phyloP scores from a whole-genome alignment of 1,139 yeast genomes.

The Lodderomyces pseudojiufengensis region DNA sequence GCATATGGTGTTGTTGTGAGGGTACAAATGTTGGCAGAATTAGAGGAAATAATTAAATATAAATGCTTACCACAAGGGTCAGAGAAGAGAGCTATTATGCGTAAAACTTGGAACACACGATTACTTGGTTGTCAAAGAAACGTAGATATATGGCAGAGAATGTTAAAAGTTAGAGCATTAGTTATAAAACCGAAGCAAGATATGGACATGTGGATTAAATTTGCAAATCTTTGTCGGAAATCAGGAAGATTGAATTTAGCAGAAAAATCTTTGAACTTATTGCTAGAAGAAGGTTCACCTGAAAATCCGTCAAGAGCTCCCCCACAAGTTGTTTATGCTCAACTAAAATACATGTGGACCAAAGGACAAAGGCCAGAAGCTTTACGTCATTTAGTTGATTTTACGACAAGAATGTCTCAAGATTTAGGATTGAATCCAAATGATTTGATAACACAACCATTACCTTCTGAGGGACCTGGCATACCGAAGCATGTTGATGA shows the following conservation, averaged over 20 bases:
- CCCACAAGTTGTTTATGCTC: conserved; percentile 96
- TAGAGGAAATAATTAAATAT: conserved; percentile 90
- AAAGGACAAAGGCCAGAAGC: conserved; percentile 89
- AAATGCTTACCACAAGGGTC: conserved; percentile 81
- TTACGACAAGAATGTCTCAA: conserved; percentile 86
- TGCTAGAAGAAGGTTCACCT: conserved; percentile 60
- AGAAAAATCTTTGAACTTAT: conserved; percentile 79
- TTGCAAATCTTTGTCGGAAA: conserved; percentile 92
- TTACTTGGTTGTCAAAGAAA: conserved; percentile 91
- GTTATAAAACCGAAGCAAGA: conserved; percentile 95
- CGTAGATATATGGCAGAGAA: conserved; percentile 97
- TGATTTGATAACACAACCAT: conserved; percentile 83
- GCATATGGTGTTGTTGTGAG: conserved; percentile 96
- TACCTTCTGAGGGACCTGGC: conserved; percentile 73
- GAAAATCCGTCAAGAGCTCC: conserved; percentile 76
- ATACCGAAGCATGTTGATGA: conserved; percentile 75
- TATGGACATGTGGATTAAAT: conserved; percentile 97
- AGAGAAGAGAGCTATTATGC: conserved; percentile 70
- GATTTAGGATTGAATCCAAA: conserved; percentile 78
- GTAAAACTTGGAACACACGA: conserved; percentile 93
- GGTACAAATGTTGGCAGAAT: conserved; percentile 94
- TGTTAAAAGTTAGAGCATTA: conserved; percentile 87
- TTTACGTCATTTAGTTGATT: conserved; percentile 76
- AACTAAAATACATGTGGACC: conserved; percentile 95
- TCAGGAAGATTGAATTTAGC: conserved; percentile 91